phyloP scores from a whole-genome alignment of 140 eudicot genomes.

The Bidens hawaiensis region DNA sequence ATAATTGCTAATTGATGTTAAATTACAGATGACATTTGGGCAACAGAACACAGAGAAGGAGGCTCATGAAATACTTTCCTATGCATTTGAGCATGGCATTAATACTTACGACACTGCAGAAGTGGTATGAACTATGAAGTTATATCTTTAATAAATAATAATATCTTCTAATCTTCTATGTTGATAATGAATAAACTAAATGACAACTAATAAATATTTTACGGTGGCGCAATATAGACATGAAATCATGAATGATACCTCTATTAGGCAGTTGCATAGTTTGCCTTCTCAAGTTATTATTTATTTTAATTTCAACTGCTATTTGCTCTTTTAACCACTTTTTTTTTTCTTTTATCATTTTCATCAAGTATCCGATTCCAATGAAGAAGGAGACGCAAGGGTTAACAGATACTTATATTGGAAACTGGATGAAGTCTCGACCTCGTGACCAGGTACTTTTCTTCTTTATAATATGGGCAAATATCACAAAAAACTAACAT shows the following conservation, averaged over 20 bases:
- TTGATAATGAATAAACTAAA: neutral
- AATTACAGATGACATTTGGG: constrained; percentile 89
- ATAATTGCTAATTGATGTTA: constrained; percentile 8
- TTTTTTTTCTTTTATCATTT: neutral
- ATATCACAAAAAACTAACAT: too few species aligned
- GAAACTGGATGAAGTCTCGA: constrained; percentile 89
- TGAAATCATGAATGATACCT: neutral
- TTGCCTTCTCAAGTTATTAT: neutral
- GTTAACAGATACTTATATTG: constrained; percentile 70
- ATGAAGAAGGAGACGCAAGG: constrained; percentile 91
- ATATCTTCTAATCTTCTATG: neutral
- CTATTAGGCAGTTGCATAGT: neutral
- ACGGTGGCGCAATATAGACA: neutral
- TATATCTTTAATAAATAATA: neutral
- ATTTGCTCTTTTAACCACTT: constrained; percentile 1
- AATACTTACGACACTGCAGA: constrained; percentile 89
- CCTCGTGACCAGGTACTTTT: constrained; percentile 82
- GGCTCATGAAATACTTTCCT: constrained; percentile 82
- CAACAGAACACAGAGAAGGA: constrained; percentile 97
- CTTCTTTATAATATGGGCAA: neutral
- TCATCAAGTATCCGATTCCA: constrained; percentile 75
- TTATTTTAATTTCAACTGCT: neutral
- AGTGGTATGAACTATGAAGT: constrained; percentile 42
- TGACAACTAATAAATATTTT: neutral
- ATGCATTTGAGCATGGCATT: constrained; percentile 76